These are phyloP conservation scores for Fusarium vanettenii DNA, from an alignment of 2,329 filamentous ascomycete species.

Conservation along the genomic window DNA sequence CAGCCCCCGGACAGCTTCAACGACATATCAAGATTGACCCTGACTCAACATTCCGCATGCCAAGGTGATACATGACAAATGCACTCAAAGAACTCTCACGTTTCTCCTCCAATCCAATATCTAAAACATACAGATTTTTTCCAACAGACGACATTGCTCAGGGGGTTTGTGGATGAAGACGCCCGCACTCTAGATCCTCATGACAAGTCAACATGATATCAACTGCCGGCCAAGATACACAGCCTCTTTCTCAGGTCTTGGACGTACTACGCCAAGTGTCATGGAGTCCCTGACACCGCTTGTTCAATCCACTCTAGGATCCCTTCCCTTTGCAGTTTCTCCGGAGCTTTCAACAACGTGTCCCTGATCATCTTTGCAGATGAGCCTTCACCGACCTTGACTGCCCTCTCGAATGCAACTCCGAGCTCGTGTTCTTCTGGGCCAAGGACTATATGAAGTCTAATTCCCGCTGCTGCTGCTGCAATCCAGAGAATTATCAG, in stretches of 20 bases:
- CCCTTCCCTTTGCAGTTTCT: constrained; percentile 5
- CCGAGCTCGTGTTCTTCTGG: constrained; percentile 35
- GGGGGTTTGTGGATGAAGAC: background rate
- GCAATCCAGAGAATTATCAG: constrained; percentile 48
- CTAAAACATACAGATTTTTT: background rate
- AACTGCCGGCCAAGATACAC: background rate
- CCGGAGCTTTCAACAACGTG: constrained; percentile 16
- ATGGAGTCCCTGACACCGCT: constrained; percentile 1
- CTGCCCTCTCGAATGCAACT: constrained; percentile 7
- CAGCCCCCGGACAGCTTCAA: background rate
- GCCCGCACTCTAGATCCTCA: background rate
- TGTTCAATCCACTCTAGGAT: constrained; percentile 30
- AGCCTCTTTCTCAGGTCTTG: background rate
- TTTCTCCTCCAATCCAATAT: background rate
- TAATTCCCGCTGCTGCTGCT: constrained; percentile 38
- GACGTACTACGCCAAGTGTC: background rate
- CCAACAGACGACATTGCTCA: background rate
- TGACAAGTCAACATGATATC: background rate
- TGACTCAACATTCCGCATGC: background rate
- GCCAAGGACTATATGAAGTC: constrained; percentile 32
- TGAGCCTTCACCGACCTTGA: constrained; percentile 3
- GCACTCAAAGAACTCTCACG: background rate
- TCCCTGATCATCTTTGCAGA: background rate
- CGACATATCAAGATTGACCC: background rate
- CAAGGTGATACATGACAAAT: background rate